Evolutionary conservation across 1,284 basidiomycete genomes (phyloP), one percentile per base, ranked within the genome.

Genomic region (Moniliophthora roreri): DNA sequence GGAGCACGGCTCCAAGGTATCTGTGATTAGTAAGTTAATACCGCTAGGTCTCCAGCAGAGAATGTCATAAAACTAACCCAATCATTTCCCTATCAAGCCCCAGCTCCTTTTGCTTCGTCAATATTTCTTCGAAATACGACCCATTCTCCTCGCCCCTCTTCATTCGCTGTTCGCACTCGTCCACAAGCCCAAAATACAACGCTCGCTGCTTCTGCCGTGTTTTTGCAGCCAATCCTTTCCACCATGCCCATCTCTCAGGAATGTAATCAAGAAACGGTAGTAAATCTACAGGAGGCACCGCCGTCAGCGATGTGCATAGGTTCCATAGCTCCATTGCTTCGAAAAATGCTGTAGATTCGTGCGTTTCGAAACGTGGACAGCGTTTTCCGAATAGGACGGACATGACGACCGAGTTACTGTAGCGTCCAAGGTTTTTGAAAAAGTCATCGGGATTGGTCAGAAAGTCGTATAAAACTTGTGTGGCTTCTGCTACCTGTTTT

Each of bases 381-480:
- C 70, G 67, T 49, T 63, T 63, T n/a, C 71, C 71, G 45, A 65
- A 71, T 20, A 69, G 48, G 4, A 67, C 53, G 15, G 64, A 67
- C 28, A 67, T 51, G 45, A 69, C 62, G 40, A 65, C 57, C 20
- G 70, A 71, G 18, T 59, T 62, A 5, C 66, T 60, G 50, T 58
- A 67, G n/a, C 70, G 65, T 2, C 58, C 51, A 38, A 69, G 57
- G 55, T 67, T 63, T n/a, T 55, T 55, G 40, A 62, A 65, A 48
- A 65, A 68, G 11, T 58, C 51, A 69, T 69, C 63, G 8, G 71
- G 69, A 3, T 61, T 55, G 13, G 59, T 56, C 26, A 66, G 50
- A 11, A 69, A 26, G 24, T 72, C 70, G 45, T 65, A 65, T 61
- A 71, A 57, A 11, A 73, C 59, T 48, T 73, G 72, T 3, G 60